Conservation (phyloP, 179 eudicot species). For the Patellifolia procumbens region DNA sequence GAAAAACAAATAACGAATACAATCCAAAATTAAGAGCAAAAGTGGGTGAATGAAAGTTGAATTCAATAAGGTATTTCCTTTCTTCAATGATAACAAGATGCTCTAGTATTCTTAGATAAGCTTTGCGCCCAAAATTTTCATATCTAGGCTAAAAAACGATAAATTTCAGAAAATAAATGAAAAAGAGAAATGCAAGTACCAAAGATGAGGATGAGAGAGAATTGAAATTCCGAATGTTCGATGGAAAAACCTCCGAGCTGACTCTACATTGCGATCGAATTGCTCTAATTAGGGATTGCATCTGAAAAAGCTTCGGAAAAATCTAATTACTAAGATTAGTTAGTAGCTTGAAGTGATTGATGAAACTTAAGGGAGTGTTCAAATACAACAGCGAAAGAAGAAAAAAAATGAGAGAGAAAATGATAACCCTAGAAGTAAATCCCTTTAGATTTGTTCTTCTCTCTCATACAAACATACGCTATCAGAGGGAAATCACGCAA, state of each 20-base stretch:
- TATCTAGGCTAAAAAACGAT: no score
- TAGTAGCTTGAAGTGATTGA: not conserved
- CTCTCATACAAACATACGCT: no score
- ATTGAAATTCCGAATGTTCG: slow-evolving; percentile 21
- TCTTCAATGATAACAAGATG: no score
- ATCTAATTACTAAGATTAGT: not conserved
- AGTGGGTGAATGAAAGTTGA: no score
- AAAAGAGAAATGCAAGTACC: slow-evolving; percentile 5
- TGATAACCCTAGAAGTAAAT: no score
- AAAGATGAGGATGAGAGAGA: slow-evolving; percentile 21
- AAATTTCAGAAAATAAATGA: not conserved
- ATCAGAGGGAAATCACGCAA: no score
- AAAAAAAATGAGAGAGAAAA: no score
- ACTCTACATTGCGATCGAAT: slow-evolving; percentile 32
- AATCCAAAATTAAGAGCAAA: not conserved
- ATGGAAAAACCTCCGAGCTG: slow-evolving; percentile 20
- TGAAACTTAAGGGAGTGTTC: not conserved
- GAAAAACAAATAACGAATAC: not conserved
- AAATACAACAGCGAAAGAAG: no score
- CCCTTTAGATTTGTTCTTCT: no score
- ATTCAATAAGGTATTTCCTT: not conserved
- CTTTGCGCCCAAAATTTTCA: no score
- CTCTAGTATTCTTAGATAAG: not conserved
- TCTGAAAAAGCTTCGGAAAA: slow-evolving; percentile 4
- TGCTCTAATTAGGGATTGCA: slow-evolving; percentile 38